phyloP scores from a whole-genome alignment of 202 grass and related monocot genomes.

The Brachypodium distachyon region DNA sequence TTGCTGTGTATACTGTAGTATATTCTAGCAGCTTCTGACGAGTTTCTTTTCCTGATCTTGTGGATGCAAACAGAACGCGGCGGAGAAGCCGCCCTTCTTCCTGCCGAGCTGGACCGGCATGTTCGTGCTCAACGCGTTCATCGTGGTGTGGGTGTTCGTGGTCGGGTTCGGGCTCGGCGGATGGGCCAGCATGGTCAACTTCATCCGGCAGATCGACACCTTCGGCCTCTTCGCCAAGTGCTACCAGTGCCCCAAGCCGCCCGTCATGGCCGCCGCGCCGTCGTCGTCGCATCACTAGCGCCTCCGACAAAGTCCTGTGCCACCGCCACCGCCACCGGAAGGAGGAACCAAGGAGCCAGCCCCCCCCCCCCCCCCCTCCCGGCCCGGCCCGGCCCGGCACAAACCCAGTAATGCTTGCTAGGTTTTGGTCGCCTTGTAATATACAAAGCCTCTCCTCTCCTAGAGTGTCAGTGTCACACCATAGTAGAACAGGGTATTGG shows the following conservation, averaged over 20 bases:
- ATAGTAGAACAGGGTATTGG: constrained; percentile 12
- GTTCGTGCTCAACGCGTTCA: constrained; percentile 76
- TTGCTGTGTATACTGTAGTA: background rate
- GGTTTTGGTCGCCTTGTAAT: constrained; percentile 54
- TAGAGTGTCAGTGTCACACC: constrained; percentile 19
- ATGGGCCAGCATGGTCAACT: constrained; percentile 94
- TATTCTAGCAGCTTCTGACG: background rate
- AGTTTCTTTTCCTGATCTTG: background rate
- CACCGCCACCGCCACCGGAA: background rate
- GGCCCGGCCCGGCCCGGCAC: background rate
- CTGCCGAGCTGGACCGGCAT: constrained; percentile 87
- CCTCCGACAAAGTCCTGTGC: too few relatives aligned
- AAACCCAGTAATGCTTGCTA: constrained; percentile 19
- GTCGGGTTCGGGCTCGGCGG: constrained; percentile 95
- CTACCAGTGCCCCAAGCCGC: constrained; percentile 90
- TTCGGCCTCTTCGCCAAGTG: constrained; percentile 99
- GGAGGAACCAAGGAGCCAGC: background rate
- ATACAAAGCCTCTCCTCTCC: constrained; percentile 21
- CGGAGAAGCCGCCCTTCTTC: constrained; percentile 89
- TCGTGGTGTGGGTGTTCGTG: constrained; percentile 93
- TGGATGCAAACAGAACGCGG: constrained; percentile 64
- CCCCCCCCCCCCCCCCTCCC: background rate
- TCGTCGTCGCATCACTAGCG: constrained; percentile 38
- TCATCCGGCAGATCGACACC: constrained; percentile 84
- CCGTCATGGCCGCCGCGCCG: background rate